Percentiles rank a stretch among this genome's conserved stretches.
These are phyloP conservation scores for Trametes elegans DNA, from an alignment of 768 basidiomycete species.

Conservation along the genomic window DNA sequence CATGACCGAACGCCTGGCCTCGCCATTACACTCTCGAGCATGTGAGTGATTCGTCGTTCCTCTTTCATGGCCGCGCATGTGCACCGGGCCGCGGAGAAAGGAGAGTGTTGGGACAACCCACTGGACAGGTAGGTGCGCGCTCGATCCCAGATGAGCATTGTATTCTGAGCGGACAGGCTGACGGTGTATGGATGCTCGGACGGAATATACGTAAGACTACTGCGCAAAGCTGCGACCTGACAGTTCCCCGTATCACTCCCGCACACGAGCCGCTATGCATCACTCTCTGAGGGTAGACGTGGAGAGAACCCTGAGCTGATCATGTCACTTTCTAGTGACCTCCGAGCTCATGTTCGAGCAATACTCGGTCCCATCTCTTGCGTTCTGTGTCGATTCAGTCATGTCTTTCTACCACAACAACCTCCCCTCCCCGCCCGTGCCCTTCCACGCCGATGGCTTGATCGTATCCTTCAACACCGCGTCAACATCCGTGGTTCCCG, in stretches of 20 bases:
- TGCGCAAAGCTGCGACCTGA: too few relatives aligned
- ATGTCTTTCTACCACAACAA: constrained; percentile 92
- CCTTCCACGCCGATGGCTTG: constrained; percentile 69
- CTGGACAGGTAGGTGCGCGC: too few relatives aligned
- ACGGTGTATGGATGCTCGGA: too few relatives aligned
- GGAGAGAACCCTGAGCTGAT: too few relatives aligned
- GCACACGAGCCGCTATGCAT: too few relatives aligned
- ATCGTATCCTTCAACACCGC: constrained; percentile 91
- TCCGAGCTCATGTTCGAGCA: constrained; percentile 96
- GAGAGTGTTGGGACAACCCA: too few relatives aligned
- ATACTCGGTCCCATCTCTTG: constrained; percentile 81
- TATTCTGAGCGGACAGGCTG: too few relatives aligned
- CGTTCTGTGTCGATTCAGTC: constrained; percentile 86
- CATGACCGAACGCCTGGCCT: constrained; percentile 90
- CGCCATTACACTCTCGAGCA: constrained; percentile 84
- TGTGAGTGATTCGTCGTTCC: constrained; percentile 47
- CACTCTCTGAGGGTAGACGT: too few relatives aligned
- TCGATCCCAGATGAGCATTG: too few relatives aligned
- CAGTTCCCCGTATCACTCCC: too few relatives aligned
- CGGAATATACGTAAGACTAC: too few relatives aligned
- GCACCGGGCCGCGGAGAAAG: too few relatives aligned
- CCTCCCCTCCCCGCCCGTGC: constrained; percentile 33
- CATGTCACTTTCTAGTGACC: constrained; percentile 60
- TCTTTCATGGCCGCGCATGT: not conserved
- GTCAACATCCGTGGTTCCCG: constrained; percentile 87